These are phyloP conservation scores for Oryza punctata DNA, from an alignment of 176 grass and related monocot genomes.

Conservation along the genomic window DNA sequence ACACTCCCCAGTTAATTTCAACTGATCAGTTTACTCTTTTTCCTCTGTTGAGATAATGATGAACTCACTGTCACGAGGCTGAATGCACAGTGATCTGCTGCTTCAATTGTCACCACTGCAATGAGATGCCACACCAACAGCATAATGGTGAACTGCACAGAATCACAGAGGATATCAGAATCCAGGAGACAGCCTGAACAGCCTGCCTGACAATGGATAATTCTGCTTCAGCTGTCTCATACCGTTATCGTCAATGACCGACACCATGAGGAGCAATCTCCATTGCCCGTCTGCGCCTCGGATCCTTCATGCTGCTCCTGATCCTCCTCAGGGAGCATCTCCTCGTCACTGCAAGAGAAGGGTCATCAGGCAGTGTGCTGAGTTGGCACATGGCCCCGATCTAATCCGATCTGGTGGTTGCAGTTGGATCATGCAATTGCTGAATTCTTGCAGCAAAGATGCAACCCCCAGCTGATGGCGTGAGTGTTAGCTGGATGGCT, in stretches of 20 bases:
- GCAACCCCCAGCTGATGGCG: not conserved
- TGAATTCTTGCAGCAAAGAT: conserved; percentile 13
- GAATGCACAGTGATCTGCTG: conserved; percentile 47
- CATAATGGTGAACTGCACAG: conserved; percentile 63
- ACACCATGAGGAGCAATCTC: conserved; percentile 44
- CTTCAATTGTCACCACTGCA: conserved; percentile 44
- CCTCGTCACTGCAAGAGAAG: conserved; percentile 51
- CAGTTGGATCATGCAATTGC: no score
- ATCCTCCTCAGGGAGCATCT: conserved; percentile 45
- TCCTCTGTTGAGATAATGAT: not conserved
- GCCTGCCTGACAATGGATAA: not conserved
- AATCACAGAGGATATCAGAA: conserved; percentile 15
- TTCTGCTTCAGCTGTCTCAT: conserved; percentile 9
- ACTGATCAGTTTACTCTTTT: no score
- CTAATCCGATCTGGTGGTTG: not conserved
- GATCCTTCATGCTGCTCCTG: not conserved
- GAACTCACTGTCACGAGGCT: conserved; percentile 54
- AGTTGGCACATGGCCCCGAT: not conserved
- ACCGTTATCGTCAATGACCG: conserved; percentile 55
- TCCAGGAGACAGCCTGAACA: not conserved
- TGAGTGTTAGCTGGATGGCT: conserved; percentile 12
- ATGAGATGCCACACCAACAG: conserved; percentile 65
- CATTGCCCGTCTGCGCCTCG: conserved; percentile 5
- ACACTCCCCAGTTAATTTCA: not conserved
- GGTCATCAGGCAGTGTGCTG: not conserved